Percentiles rank a stretch among this genome's conserved stretches.
phyloP scores from a whole-genome alignment of 306 rosid species.

The Quercus cerris region DNA sequence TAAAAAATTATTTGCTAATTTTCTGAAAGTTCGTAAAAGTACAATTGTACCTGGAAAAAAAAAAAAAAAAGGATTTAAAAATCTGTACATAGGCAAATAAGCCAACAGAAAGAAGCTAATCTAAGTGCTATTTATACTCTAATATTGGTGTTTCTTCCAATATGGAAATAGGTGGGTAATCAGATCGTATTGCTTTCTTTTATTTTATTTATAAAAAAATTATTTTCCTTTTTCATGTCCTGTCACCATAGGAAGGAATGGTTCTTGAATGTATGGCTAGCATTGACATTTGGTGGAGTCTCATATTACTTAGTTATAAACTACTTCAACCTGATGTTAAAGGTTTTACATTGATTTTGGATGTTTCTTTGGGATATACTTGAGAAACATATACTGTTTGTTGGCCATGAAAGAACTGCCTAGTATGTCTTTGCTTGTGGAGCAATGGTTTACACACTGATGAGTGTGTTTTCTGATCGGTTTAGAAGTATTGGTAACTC shows the following conservation, averaged over 20 bases:
- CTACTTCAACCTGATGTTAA: background rate
- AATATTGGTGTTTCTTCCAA: background rate
- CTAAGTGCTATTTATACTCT: background rate
- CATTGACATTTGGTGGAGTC: background rate
- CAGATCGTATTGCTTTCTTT: background rate
- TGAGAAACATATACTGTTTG: background rate
- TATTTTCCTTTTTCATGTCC: background rate
- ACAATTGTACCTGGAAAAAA: no score
- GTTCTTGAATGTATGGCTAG: conserved; percentile 1
- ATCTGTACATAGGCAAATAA: no score
- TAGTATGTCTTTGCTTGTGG: background rate
- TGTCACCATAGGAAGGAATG: background rate
- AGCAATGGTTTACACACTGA: background rate
- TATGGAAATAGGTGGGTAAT: background rate
- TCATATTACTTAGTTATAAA: background rate
- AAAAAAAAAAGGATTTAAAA: no score
- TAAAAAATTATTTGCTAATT: no score
- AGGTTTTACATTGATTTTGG: background rate
- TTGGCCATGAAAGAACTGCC: background rate
- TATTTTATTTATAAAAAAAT: background rate
- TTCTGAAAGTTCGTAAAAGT: no score
- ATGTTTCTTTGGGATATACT: background rate
- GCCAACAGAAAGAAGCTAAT: no score
- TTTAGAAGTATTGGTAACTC: conserved; percentile 4
- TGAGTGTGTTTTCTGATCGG: background rate